Evolutionary conservation across 2,329 filamentous ascomycete genomes (phyloP), one percentile per base, ranked within the genome.

Genomic region (Hirsutella thompsonii): DNA sequence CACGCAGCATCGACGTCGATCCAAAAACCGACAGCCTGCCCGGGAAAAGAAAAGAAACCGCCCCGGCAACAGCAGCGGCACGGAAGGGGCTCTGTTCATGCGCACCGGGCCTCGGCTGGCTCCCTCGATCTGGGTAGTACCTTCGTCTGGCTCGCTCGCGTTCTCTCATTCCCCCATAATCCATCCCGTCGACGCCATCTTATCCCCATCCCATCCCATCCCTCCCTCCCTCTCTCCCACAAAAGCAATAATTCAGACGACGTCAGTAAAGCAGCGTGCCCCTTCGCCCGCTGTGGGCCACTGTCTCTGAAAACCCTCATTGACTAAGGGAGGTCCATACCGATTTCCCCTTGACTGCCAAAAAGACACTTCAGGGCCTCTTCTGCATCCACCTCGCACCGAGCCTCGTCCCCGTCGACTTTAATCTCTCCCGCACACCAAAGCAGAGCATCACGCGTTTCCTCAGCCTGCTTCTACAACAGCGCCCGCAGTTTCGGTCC

Each of bases 261-360:
- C 39, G 39, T 37, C 39, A 37, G 39, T 36, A n/a, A 37, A 29
- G 8, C 23, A 36, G 26, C 26, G 19, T 8, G 21, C 28, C 39
- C 35, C 39, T 20, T 34, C 39, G 35, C 9, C 20, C 35, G 21
- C 39, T 19, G 39, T 37, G 39, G 34, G 35, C 39, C 39, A 8
- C 20, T 41, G 39, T 37, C 35, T 41, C 36, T 21, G 20, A 33
- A 21, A 18, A 26, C 39, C 26, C 20, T 41, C 35, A 1, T n/a
- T n/a, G 32, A n/a, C 32, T 18, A 8, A 34, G 9, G 3, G 14
- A 16, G 6, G 32, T n/a, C 32, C 6, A 18, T 16, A n/a, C 13
- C 14, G 16, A n/a, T 18, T 19, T 18, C 8, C 30, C 38, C 38
- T 29, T 13, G 10, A 21, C n/a, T 18, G 14, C 32, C n/a, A 18